Evolutionary conservation across 495 filamentous ascomycete genomes (phyloP).

Genomic region (Xylaria flabelliformis): DNA sequence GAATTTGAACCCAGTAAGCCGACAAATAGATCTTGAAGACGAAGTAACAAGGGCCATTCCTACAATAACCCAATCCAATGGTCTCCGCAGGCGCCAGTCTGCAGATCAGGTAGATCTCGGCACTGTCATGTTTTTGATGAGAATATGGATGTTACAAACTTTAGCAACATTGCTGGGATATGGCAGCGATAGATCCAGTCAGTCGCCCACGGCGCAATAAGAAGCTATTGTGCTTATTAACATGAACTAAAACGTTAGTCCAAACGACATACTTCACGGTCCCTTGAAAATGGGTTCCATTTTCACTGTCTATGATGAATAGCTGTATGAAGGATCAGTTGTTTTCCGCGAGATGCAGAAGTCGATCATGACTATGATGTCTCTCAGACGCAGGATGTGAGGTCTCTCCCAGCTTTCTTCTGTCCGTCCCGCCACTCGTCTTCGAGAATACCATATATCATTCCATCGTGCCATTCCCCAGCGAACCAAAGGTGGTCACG

Average conservation of each 20-base stretch:
- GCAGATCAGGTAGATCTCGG: slow-evolving; percentile 22
- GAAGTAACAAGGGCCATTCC: background rate
- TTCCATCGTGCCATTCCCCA: slow-evolving; percentile 52
- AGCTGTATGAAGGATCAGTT: background rate
- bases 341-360: background rate
- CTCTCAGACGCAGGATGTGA: slow-evolving; percentile 15
- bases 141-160: slow-evolving; percentile 25
- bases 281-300: background rate
- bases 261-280: background rate
- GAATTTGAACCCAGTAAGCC: background rate
- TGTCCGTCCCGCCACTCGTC: slow-evolving; percentile 50
- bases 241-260: background rate
- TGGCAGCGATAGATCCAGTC: background rate
- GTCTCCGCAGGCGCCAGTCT: background rate
- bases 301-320: background rate
- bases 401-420: slow-evolving; percentile 19
- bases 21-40: background rate
- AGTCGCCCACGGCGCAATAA: background rate
- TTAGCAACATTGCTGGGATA: slow-evolving; percentile 21
- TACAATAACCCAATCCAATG: background rate
- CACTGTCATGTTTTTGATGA: slow-evolving; percentile 22
- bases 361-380: background rate
- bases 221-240: background rate
- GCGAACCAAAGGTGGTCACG: slow-evolving; percentile 52
- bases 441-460: slow-evolving; percentile 54